phyloP scores from a whole-genome alignment of 1,139 yeast genomes.

The Hyphopichia buzzinii region DNA sequence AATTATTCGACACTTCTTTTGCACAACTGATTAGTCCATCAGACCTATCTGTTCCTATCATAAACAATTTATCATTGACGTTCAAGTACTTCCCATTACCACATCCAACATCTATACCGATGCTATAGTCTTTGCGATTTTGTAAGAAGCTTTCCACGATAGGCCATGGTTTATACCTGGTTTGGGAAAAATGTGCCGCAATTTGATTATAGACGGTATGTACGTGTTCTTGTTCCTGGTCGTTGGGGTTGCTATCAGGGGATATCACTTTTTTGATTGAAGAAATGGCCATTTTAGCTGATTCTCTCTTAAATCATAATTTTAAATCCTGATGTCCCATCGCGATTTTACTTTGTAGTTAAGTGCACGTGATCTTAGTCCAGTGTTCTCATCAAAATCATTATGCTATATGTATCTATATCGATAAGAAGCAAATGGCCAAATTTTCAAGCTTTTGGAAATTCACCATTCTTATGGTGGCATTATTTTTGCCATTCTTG shows the following conservation, averaged over 20 bases:
- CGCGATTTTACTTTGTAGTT: too few species aligned
- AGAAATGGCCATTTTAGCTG: constrained; percentile 28
- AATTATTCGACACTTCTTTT: constrained; percentile 34
- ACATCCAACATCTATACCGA: constrained; percentile 81
- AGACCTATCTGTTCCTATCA: constrained; percentile 84
- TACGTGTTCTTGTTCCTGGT: constrained; percentile 74
- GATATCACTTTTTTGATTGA: constrained; percentile 27
- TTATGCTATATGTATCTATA: neutral
- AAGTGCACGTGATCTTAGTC: neutral
- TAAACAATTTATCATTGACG: constrained; percentile 62
- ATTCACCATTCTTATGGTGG: neutral
- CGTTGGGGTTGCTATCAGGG: constrained; percentile 38
- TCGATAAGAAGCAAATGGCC: neutral
- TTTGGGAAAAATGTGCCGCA: constrained; percentile 88
- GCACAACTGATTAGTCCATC: constrained; percentile 78
- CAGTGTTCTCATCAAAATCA: neutral
- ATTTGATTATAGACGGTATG: constrained; percentile 90
- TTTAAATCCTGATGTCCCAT: too few species aligned
- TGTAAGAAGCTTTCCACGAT: constrained; percentile 72
- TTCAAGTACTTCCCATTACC: constrained; percentile 92
- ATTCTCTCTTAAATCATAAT: too few species aligned
- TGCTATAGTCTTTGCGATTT: constrained; percentile 27
- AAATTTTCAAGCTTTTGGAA: neutral
- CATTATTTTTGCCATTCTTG: neutral
- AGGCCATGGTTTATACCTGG: constrained; percentile 98